phyloP scores from a whole-genome alignment of 352 stramenopile genomes.

The Globisporangium iwayamae region DNA sequence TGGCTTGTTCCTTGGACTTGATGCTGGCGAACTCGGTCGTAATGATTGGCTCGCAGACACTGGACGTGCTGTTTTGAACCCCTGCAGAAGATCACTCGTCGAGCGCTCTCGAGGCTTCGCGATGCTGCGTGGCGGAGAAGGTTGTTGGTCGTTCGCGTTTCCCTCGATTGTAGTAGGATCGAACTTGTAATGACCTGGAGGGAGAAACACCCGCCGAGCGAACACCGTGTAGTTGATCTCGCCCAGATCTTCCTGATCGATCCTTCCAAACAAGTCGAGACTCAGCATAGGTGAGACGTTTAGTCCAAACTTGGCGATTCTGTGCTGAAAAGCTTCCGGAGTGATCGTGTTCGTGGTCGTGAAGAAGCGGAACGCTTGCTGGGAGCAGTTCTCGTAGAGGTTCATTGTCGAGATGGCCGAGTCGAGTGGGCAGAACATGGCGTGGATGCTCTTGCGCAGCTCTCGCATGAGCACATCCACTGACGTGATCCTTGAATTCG shows the following conservation, averaged over 20 bases:
- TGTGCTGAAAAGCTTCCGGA: slow-evolving; percentile 59
- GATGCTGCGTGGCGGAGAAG: neutral
- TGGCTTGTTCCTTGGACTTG: slow-evolving; percentile 3
- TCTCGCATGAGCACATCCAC: slow-evolving; percentile 51
- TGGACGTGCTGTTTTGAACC: neutral
- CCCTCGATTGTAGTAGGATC: neutral
- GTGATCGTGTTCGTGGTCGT: slow-evolving; percentile 76
- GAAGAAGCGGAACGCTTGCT: slow-evolving; percentile 74
- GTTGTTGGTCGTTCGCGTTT: neutral
- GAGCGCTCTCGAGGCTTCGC: neutral
- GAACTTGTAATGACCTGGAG: slow-evolving; percentile 32
- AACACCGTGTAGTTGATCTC: slow-evolving; percentile 68
- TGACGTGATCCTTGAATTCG: slow-evolving; percentile 21
- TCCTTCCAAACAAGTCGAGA: slow-evolving; percentile 49
- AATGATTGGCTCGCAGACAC: neutral
- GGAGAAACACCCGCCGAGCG: slow-evolving; percentile 50
- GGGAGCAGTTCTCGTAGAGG: slow-evolving; percentile 54
- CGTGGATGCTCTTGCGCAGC: slow-evolving; percentile 43
- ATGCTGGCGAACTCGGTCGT: neutral
- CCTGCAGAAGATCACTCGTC: neutral
- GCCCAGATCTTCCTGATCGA: slow-evolving; percentile 64
- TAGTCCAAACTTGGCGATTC: slow-evolving; percentile 55
- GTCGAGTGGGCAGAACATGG: slow-evolving; percentile 43
- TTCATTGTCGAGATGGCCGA: slow-evolving; percentile 30
- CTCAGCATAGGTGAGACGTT: slow-evolving; percentile 40